Base-by-base conservation (phyloP, 73 alveolate species). In the Paramecium primaurelia region DNA sequence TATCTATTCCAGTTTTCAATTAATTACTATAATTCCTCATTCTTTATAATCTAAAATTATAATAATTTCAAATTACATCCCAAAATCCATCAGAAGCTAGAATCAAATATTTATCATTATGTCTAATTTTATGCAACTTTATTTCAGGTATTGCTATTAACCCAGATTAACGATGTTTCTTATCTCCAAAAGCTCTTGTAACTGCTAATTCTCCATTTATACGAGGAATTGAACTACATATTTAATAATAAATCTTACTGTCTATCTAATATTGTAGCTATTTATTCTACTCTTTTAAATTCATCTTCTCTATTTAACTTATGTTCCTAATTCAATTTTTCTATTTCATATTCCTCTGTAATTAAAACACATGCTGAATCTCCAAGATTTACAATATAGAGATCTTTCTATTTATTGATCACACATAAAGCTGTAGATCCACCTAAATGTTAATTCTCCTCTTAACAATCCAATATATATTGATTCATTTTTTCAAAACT, bases 201-300 rank as follows among this genome's bases (percentile, higher is more conserved):
- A 80, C 91, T 44, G 91, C 91, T 9, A 80, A 5, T 25, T 80
- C 91, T 26, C 91, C 91, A 80, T 80, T 80, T 9, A 80, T 80
- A 18, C 91, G 20, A 6, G 91, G 91, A 32, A 80, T 47, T 0
- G 71, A 49, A 42, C 91, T 80, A 80, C 5, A 4, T n/a, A n/a
- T 20, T 18, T 25, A 14, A 8, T 40, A 25, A 42, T 45, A 0
- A 10, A 80, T 80, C 30, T 54, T 20, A 80, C 91, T 80, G 71
- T 49, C 91, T 44, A 45, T 80, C 91, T 12, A 80, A 47, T 3
- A 80, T 80, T 12, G 91, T 80, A n/a, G 91, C 91, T 47, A 42
- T 44, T 26, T 47, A n/a, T 45, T 80, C 91, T 16, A 80, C 58
- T 44, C 91, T 40, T 28, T 80, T 80, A 37, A 45, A 80, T 80